Conservation (phyloP, 1,284 basidiomycete species). For the Agaricales sp. region DNA sequence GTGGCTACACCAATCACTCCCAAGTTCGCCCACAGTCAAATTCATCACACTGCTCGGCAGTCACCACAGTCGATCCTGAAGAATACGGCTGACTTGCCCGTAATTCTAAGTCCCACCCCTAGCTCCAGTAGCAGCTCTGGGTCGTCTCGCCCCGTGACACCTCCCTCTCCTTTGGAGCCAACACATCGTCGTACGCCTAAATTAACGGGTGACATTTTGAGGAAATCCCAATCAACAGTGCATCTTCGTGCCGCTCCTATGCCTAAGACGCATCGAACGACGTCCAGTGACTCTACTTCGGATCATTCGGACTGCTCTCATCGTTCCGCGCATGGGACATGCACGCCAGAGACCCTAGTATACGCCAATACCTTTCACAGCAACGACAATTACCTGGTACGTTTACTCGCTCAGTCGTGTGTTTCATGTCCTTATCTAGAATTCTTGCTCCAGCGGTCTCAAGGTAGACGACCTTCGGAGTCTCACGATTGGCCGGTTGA, state of each 20-base stretch:
- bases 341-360: background rate
- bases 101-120: background rate
- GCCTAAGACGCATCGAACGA: slow-evolving; percentile 21
- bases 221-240: slow-evolving; percentile 20
- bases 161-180: background rate
- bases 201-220: background rate
- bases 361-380: background rate
- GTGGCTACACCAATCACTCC: slow-evolving; percentile 29
- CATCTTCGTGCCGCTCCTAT: slow-evolving; percentile 12
- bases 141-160: background rate
- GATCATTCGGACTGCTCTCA: slow-evolving; percentile 8
- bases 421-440: background rate
- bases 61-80: background rate
- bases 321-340: slow-evolving; percentile 1
- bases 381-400: background rate
- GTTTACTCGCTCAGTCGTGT: background rate
- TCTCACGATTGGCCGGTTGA: no score
- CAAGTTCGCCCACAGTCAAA: slow-evolving; percentile 13
- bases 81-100: background rate
- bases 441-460: background rate
- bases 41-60: background rate
- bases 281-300: slow-evolving; percentile 25
- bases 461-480: background rate
- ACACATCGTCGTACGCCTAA: background rate
- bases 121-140: background rate